phyloP scores from a whole-genome alignment of 148 eudicot species.

The Amaranthus hypochondriacus region DNA sequence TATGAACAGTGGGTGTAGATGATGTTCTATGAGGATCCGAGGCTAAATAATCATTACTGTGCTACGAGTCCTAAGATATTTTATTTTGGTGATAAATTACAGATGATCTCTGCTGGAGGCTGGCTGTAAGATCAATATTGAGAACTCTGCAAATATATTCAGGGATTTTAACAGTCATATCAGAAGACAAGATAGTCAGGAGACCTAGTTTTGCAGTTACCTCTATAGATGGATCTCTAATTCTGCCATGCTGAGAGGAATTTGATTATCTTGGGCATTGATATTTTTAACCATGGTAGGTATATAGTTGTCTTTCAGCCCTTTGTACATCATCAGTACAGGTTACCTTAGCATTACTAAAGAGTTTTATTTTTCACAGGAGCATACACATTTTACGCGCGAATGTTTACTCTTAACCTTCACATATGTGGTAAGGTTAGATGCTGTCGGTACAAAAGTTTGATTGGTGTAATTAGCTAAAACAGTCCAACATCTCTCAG shows the following conservation, averaged over 20 bases:
- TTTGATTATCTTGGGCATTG: background rate
- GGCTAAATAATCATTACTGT: background rate
- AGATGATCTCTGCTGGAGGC: background rate
- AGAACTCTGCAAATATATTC: no score
- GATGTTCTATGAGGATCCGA: background rate
- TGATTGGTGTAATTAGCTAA: background rate
- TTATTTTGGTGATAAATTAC: background rate
- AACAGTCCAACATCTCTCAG: background rate
- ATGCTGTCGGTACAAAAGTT: background rate
- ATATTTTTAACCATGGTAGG: background rate
- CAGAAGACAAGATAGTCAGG: constrained; percentile 8
- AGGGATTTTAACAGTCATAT: no score
- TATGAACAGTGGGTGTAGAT: background rate
- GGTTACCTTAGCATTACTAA: background rate
- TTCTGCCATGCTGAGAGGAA: constrained; percentile 2
- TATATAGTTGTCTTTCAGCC: background rate
- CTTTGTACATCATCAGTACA: background rate
- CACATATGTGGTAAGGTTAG: background rate
- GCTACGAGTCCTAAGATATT: constrained; percentile 1
- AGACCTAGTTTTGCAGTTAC: background rate
- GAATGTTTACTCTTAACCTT: background rate
- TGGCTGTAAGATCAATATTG: no score
- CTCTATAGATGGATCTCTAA: background rate
- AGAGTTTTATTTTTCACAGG: background rate
- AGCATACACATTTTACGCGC: background rate